Percentiles rank a stretch among this genome's conserved stretches.
phyloP scores from a whole-genome alignment of 2,329 filamentous ascomycete genomes.

The Apiospora aurea region DNA sequence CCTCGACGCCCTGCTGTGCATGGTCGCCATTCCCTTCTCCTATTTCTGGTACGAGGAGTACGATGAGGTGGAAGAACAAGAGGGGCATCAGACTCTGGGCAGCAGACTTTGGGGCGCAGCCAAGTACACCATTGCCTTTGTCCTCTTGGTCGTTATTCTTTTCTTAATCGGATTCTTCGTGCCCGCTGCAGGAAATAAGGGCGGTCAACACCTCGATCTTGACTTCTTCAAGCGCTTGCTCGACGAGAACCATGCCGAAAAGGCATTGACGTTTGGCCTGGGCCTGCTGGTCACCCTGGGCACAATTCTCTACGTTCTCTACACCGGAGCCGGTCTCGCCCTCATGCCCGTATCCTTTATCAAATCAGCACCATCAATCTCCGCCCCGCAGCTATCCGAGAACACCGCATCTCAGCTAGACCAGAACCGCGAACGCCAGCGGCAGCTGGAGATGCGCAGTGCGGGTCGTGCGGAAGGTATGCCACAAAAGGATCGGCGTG shows the following conservation, averaged over 20 bases:
- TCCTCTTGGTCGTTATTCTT: constrained; percentile 79
- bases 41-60: constrained; percentile 99
- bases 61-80: constrained; percentile 86
- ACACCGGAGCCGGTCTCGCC: constrained; percentile 88
- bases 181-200: constrained; percentile 74
- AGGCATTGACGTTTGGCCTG: constrained; percentile 87
- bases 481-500: constrained; percentile 84
- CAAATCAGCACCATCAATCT: constrained; percentile 88
- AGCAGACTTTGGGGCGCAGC: constrained; percentile 81
- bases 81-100: constrained; percentile 74
- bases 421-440: constrained; percentile 88
- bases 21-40: constrained; percentile 90
- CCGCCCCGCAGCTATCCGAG: constrained; percentile 78
- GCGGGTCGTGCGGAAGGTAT: constrained; percentile 77
- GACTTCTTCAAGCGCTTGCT: constrained; percentile 92
- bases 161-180: constrained; percentile 96
- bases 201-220: constrained; percentile 75
- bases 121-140: constrained; percentile 89
- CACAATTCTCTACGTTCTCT: constrained; percentile 84
- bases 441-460: constrained; percentile 87
- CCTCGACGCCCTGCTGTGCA: constrained; percentile 86
- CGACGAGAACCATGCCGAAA: constrained; percentile 87
- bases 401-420: constrained; percentile 83
- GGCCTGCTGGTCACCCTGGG: constrained; percentile 90
- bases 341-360: constrained; percentile 90